Evolutionary conservation across 1,284 basidiomycete species (phyloP), one percentile per base, ranked within the genome.

Genomic region (Irpex lacteus): DNA sequence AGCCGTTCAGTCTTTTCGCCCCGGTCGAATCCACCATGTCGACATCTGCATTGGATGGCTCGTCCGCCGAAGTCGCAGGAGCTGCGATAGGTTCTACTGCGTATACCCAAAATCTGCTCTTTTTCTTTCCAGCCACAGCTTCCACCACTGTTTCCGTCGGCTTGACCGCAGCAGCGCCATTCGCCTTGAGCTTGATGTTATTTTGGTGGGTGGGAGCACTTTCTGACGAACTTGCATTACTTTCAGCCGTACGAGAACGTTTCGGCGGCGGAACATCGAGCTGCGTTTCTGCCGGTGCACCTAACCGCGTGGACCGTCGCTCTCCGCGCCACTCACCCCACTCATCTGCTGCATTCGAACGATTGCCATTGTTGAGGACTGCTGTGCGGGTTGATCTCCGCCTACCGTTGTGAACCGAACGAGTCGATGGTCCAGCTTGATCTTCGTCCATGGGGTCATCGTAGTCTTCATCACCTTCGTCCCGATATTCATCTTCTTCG

Each of bases 31-130:
- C 69, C 49, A 75, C 54, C 50, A 61, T 59, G 63, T 61, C 32
- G 65, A 53, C 18, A 65, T 69, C 36, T 65, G 52, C 18, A 52
- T 53, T 49, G 6, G 57, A 49, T 36, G 50, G 59, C 18, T 36
- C 37, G 47, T 62, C 36, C 40, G 66, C 66, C 4, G 60, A 56
- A 4, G 57, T 64, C 56, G 69, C 63, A 11, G 73, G 68, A 50
- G 74, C 63, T 6, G 80, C 67, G 54, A 82, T 70, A 1, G 90
- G 87, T 69, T 92, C 91, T 19, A 92, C 89, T 11, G 90, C 91
- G 68, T 93, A 93, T 60, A 88, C 88, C 90, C 91, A 91, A 73
- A 86, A 92, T 71, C 89, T 92, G 71, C 90, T 92, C 73, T 83
- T 86, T 78, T 90, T 92, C 78, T 89, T 90, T 65, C 90, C 90